Percentiles rank a stretch among this genome's conserved stretches.
Conservation (phyloP, 2,329 filamentous ascomycete species). For the Xylariomycetidae sp. region DNA sequence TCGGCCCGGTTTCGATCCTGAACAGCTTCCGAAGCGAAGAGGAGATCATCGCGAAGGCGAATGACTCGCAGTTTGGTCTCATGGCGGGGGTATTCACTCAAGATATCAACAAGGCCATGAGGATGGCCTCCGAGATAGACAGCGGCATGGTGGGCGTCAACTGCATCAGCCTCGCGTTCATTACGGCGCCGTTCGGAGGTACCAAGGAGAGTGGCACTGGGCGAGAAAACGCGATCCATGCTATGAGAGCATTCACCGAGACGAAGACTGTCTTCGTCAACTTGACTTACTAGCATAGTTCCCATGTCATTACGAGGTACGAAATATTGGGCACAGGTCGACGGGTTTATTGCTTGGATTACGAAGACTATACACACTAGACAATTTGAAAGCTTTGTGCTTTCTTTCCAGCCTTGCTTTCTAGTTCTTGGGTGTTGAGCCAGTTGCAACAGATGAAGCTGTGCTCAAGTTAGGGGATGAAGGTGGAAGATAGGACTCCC, state of each 20-base stretch:
- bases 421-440: too few species aligned
- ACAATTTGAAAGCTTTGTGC: too few species aligned
- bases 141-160: slow-evolving; percentile 69
- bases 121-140: slow-evolving; percentile 49
- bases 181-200: slow-evolving; percentile 42
- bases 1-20: slow-evolving; percentile 51
- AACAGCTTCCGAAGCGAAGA: slow-evolving; percentile 51
- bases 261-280: slow-evolving; percentile 46
- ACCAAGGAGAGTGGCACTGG: slow-evolving; percentile 44
- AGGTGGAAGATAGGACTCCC: too few species aligned
- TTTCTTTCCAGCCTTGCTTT: too few species aligned
- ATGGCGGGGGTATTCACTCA: slow-evolving; percentile 51
- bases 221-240: slow-evolving; percentile 41
- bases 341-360: neutral
- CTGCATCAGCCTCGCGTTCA: slow-evolving; percentile 31
- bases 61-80: slow-evolving; percentile 43
- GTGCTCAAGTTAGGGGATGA: too few species aligned
- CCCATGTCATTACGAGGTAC: neutral
- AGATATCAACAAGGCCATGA: slow-evolving; percentile 57
- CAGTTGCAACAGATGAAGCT: too few species aligned
- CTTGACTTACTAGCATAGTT: slow-evolving; percentile 10
- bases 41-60: slow-evolving; percentile 47
- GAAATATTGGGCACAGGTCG: too few species aligned
- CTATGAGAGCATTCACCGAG: slow-evolving; percentile 41
- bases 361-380: neutral